phyloP scores from a whole-genome alignment of 805 yeast species.

The Priceomyces castillae region DNA sequence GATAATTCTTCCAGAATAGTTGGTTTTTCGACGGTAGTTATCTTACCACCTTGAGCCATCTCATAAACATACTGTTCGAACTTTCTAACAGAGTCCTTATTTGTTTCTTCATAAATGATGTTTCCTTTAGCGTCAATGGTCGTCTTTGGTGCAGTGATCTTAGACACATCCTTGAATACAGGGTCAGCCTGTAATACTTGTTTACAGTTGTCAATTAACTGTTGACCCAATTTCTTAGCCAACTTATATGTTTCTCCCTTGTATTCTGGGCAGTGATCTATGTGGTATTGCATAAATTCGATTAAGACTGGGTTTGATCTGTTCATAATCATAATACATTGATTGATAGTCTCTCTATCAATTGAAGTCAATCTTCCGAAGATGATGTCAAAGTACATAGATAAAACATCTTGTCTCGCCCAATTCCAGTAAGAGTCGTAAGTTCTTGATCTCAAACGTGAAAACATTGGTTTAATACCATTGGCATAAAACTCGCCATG shows the following conservation, averaged over 20 bases:
- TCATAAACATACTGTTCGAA: constrained; percentile 92
- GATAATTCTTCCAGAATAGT: constrained; percentile 83
- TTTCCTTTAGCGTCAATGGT: constrained; percentile 85
- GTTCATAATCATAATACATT: constrained; percentile 97
- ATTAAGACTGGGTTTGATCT: constrained; percentile 91
- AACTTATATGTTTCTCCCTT: constrained; percentile 92
- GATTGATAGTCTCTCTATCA: constrained; percentile 94
- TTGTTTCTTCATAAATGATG: constrained; percentile 76
- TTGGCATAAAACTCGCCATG: constrained; percentile 91
- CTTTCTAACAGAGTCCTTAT: constrained; percentile 89
- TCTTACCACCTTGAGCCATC: constrained; percentile 92
- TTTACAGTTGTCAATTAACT: constrained; percentile 91
- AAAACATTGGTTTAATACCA: constrained; percentile 88
- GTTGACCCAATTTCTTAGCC: constrained; percentile 87
- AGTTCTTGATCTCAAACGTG: constrained; percentile 88
- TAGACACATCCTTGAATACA: constrained; percentile 90
- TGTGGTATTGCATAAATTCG: constrained; percentile 92
- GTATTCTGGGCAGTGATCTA: constrained; percentile 74
- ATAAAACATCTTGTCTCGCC: constrained; percentile 96
- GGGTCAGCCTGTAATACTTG: constrained; percentile 80
- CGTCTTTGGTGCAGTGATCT: constrained; percentile 95
- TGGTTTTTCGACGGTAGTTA: constrained; percentile 67
- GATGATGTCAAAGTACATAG: constrained; percentile 92
- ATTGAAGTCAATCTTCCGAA: constrained; percentile 88
- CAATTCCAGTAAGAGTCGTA: constrained; percentile 99